These are phyloP conservation scores for Priceomyces carsonii DNA, from an alignment of 805 yeast species.

Conservation along the genomic window DNA sequence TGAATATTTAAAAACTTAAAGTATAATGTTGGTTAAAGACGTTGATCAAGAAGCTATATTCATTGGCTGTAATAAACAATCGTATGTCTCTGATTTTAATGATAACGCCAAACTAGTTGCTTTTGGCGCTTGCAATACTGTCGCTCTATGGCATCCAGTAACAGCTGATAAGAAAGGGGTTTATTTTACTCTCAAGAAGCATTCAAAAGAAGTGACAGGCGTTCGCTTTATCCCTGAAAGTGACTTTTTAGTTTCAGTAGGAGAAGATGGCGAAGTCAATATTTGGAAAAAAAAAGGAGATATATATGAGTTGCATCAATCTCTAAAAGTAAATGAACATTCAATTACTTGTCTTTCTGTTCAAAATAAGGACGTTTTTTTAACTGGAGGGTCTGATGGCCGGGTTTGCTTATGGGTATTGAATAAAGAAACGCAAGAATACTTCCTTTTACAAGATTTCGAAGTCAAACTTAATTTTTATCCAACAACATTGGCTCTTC, in stretches of 20 bases:
- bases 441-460: slow-evolving; percentile 29
- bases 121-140: slow-evolving; percentile 65
- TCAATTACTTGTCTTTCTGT: slow-evolving; percentile 60
- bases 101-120: slow-evolving; percentile 48
- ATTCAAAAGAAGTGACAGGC: slow-evolving; percentile 62
- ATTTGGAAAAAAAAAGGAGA: slow-evolving; percentile 51
- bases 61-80: slow-evolving; percentile 71
- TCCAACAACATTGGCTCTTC: slow-evolving; percentile 33
- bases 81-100: slow-evolving; percentile 57
- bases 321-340: slow-evolving; percentile 41
- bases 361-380: slow-evolving; percentile 37
- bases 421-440: slow-evolving; percentile 12
- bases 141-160: slow-evolving; percentile 72
- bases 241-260: slow-evolving; percentile 54
- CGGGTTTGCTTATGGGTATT: slow-evolving; percentile 31
- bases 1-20: too few relatives aligned
- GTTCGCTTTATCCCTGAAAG: slow-evolving; percentile 53
- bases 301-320: slow-evolving; percentile 29
- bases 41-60: slow-evolving; percentile 54
- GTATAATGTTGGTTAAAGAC: too few relatives aligned
- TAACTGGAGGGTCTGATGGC: slow-evolving; percentile 69
- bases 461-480: slow-evolving; percentile 48
- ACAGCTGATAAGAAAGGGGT: slow-evolving; percentile 46
- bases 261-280: slow-evolving; percentile 64
- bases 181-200: slow-evolving; percentile 57